Evolutionary conservation across 108 stramenopile species (phyloP).

Genomic region (Poteriospumella lacustris): DNA sequence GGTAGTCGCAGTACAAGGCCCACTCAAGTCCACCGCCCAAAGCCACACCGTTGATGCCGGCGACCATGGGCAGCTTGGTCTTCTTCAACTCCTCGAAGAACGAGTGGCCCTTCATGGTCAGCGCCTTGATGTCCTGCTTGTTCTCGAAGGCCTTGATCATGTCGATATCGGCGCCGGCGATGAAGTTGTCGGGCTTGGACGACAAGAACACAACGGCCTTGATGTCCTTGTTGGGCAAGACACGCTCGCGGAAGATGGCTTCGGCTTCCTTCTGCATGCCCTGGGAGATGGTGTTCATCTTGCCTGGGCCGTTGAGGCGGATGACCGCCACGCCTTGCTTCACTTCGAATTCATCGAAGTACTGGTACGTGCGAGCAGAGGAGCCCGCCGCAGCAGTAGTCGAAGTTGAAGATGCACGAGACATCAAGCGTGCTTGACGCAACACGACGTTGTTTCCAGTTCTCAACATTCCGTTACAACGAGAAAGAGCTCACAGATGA

Average conservation of each 20-base stretch:
- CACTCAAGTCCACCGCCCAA: conserved; percentile 98
- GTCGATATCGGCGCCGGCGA: conserved; percentile 97
- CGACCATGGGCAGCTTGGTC: conserved; percentile 73
- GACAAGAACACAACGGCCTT: conserved; percentile 92
- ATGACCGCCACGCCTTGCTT: conserved; percentile 73
- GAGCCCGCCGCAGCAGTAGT: not conserved
- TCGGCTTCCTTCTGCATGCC: conserved; percentile 74
- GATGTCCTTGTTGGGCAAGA: conserved; percentile 50
- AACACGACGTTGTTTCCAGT: too few species aligned
- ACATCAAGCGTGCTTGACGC: too few species aligned
- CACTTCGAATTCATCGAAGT: conserved; percentile 33
- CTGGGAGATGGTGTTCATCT: conserved; percentile 87
- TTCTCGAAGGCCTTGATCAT: conserved; percentile 81
- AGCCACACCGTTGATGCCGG: conserved; percentile 89
- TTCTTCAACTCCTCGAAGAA: conserved; percentile 48
- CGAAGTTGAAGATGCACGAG: too few species aligned
- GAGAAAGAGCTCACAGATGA: too few species aligned
- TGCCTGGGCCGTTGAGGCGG: conserved; percentile 79
- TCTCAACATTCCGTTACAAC: too few species aligned
- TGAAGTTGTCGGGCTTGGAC: conserved; percentile 89
- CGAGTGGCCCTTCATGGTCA: conserved; percentile 46
- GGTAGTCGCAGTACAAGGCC: conserved; percentile 97
- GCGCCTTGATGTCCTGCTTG: conserved; percentile 68
- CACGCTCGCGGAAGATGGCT: conserved; percentile 59
- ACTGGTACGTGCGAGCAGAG: conserved; percentile 9